Base-by-base conservation (phyloP, 306 rosid species). In the Glycine latifolia region DNA sequence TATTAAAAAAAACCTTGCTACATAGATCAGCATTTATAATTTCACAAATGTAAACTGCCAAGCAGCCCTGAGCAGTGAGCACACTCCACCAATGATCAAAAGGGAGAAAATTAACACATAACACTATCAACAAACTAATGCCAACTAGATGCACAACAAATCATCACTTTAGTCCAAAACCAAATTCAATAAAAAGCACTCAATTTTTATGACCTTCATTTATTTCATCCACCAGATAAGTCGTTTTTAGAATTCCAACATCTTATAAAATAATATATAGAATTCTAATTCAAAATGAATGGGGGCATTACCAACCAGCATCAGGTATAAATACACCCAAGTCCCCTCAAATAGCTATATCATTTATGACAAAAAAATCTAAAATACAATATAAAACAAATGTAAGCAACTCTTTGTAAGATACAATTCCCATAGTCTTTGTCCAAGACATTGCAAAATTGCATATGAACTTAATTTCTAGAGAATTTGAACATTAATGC, bases 211-310 rank as follows among this genome's bases (percentile, higher is more conserved):
- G 73, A 33, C 43, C 43, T 80, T 75, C 79, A 35, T 26, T 11
- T 35, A 67, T 43, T 33, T 52, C 72, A 80, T 59, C 74, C 81
- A 43, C 74, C 81, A 43, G 79, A 44, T n/a, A 15, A 78, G 39
- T 58, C 31, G 31, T 14, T 49, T 60, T 65, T 26, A 26, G 31
- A 26, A 26, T 26, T 26, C 31, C 31, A 26, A 26, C 31, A 26
- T 26, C 31, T 26, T 26, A 26, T 26, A 26, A 26, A 26, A 26
- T 26, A 26, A 26, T 26, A 26, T 26, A 26, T 26, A 75, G 47
- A 82, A 39, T 39, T 39, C 44, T 39, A 5, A 39, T 39, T 39
- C 6, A 39, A 39, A 39, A 39, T 41, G n/a, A 73, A 65, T 39
- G 43, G 31, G 31, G 60, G 46, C 48, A 54, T 20, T 26, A 71